A percentile compares a stretch with the other conserved stretches of the same genome.
phyloP scores from a whole-genome alignment of 2,329 filamentous ascomycete species.

The Ascochyta koolunga region DNA sequence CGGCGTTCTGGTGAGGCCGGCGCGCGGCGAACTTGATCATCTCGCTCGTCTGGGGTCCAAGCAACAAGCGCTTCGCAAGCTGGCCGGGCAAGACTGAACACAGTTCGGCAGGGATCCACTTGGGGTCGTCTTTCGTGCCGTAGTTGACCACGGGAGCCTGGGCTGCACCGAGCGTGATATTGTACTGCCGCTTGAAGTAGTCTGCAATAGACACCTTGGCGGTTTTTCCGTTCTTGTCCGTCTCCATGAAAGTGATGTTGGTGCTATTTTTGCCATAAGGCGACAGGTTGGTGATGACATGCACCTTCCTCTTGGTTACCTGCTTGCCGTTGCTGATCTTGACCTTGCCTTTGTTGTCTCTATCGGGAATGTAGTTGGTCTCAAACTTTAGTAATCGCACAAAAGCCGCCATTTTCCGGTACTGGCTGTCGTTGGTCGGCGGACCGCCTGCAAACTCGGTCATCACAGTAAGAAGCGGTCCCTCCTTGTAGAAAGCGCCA shows the following conservation, averaged over 20 bases:
- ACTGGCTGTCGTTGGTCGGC: conserved; percentile 7
- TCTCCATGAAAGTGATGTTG: conserved; percentile 26
- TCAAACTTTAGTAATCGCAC: conserved; percentile 48
- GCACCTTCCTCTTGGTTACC: conserved; percentile 39
- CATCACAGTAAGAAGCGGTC: conserved; percentile 47
- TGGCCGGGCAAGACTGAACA: conserved; percentile 42
- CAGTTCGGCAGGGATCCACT: conserved; percentile 44
- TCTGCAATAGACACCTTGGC: conserved; percentile 22
- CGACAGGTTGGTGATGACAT: conserved; percentile 49
- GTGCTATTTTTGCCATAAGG: conserved; percentile 42
- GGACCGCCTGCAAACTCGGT: conserved; percentile 23
- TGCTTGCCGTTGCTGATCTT: conserved; percentile 22
- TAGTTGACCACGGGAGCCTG: conserved; percentile 40
- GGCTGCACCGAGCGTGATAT: conserved; percentile 26
- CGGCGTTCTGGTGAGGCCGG: conserved; percentile 36
- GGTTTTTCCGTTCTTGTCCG: conserved; percentile 17
- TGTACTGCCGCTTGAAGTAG: conserved; percentile 29
- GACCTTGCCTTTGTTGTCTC: conserved; percentile 40
- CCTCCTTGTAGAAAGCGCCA: conserved; percentile 62
- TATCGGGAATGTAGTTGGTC: conserved; percentile 49
- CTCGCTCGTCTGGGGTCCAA: conserved; percentile 34
- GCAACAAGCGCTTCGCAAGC: conserved; percentile 32
- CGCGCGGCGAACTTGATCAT: conserved; percentile 44
- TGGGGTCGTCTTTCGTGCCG: conserved; percentile 26
- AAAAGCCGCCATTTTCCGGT: conserved; percentile 36